Evolutionary conservation across 202 grass and related monocot genomes (phyloP), one percentile per base, ranked within the genome.

Genomic region (Eragrostis tef): DNA sequence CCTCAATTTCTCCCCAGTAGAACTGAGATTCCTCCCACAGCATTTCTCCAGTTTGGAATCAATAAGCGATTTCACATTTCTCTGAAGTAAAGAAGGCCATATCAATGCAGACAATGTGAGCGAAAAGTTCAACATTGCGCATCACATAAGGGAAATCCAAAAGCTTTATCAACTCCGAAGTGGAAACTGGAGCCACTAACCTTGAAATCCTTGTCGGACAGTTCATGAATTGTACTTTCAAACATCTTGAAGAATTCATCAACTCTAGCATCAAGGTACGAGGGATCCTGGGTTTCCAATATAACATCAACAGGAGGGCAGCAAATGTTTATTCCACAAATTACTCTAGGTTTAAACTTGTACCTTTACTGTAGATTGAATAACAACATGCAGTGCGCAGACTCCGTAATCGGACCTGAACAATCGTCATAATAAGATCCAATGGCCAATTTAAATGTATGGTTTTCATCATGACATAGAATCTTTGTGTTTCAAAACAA

Each of bases 1-100:
- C 71, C 21, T 42, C 74, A 73, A 93, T 98, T 79, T 98, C 92
- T 66, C 64, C 64, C 95, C 90, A 98, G 74, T 88, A 93, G 73
- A 91, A 98, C 10, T 15, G 12, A 60, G 90, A 85, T 82, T 94
- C 92, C 78, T 98, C 92, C 90, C 95, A 83, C 79, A 98, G 70
- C 88, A 92, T 81, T 98, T 98, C 82, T 98, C 95, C 71, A 93
- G 87, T 79, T 90, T 94, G 43, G 91, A 89, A 88, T 94, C 90
- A 72, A 93, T 78, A 20, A 98, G 88, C 0, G 90, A 81, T 83
- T 91, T 93, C 62, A 98, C 92, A 86, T 94, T 86, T 69, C 86
- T 85, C 92, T 94, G 81, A 7, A 78, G 83, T 19, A 86, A 52
- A 61, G 67, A 71, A 36, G 19, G 13, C 12, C 68, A 74, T 60